Conservation (phyloP, 2,329 filamentous ascomycete genomes). For the Penicillium sp. region DNA sequence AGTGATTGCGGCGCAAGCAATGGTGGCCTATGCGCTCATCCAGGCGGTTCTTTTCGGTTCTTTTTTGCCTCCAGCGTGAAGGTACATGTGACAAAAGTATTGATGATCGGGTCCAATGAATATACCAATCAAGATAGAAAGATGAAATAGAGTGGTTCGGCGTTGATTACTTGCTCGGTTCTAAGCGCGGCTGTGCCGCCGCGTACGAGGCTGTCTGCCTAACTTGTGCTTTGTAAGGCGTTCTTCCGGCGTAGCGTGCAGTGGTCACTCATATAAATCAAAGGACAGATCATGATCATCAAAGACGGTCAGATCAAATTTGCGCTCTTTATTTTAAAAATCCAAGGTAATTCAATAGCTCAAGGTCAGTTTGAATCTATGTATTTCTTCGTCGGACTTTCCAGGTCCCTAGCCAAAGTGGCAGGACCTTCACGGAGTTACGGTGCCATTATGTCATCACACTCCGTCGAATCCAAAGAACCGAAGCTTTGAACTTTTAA, state of each 20-base stretch:
- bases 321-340: too few species aligned
- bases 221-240: slow-evolving; percentile 16
- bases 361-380: slow-evolving; percentile 8
- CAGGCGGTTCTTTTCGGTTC: slow-evolving; percentile 84
- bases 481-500: slow-evolving; percentile 1
- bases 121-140: not conserved
- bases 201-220: slow-evolving; percentile 29
- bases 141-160: not conserved
- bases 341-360: not conserved
- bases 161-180: slow-evolving; percentile 9
- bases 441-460: slow-evolving; percentile 37
- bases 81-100: not conserved
- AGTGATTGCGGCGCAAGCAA: slow-evolving; percentile 61
- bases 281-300: not conserved
- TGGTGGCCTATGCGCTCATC: slow-evolving; percentile 79
- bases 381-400: not conserved
- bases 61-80: slow-evolving; percentile 80
- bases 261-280: not conserved
- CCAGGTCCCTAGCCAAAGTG: slow-evolving; percentile 13
- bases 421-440: slow-evolving; percentile 14
- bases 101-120: not conserved
- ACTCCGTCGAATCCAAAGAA: slow-evolving; percentile 3
- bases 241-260: not conserved
- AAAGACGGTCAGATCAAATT: not conserved
- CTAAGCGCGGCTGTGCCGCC: slow-evolving; percentile 13